Base-by-base conservation (phyloP, 805 yeast genomes). In the Metschnikowia bowlesiae region DNA sequence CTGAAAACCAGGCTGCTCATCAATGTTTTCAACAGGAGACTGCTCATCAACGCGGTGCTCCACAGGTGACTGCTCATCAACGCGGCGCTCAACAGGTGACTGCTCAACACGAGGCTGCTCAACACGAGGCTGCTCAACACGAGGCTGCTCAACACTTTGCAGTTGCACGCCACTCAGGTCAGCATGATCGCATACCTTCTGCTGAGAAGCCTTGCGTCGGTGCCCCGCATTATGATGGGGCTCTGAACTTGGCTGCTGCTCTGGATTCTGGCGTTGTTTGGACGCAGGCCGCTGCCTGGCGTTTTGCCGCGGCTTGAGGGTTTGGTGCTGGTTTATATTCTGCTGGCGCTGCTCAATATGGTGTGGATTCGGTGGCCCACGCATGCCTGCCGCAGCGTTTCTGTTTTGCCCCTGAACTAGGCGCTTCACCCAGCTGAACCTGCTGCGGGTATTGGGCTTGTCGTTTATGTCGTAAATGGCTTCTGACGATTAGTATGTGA, bases 391-490 rank as follows among this genome's bases (percentile, higher is more conserved):
- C 13, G 47, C 39, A 33, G 39, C 39, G 48, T 30, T 33, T 43
- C 67, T 60, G 47, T 54, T 62, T 39, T 60, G 73, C 38, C 73
- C 71, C 52, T 70, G 74, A 63, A 71, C 70, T 32, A 71, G 65
- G 39, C 75, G 57, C 46, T 62, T 63, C n/a, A 71, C 75, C 75
- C 75, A 71, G 16, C 69, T 63, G 51, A 71, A 71, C 26, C 75
- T 59, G 46, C 67, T 65, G 28, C 64, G 59, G 31, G 60, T 53
- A 36, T 66, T 66, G 35, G 71, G 64, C 56, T 58, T 66, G 43
- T 66, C 70, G 30, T 51, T 43, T 35, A 47, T 37, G 22, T 49
- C 49, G 39, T 48, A 39, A 16, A 47, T 49, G n/a, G 45, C 55
- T 33, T 43, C 48, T 39, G 52, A 47, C 18, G 32, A 31, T 42